Evolutionary conservation across 495 filamentous ascomycete species (phyloP), one percentile per base, ranked within the genome.

Genomic region (Tuber magnatum): DNA sequence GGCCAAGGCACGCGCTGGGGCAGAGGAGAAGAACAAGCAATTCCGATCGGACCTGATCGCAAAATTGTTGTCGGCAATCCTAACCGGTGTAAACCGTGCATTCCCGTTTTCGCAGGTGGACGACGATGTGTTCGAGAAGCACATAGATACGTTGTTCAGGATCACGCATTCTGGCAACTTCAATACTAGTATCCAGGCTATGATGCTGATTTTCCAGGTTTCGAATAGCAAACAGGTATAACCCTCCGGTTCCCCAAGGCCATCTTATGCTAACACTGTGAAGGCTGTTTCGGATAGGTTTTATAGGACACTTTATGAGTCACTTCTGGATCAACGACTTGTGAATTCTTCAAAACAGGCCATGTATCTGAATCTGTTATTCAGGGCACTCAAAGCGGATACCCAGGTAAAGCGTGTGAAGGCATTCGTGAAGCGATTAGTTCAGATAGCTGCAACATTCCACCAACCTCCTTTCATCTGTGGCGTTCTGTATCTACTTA

Each of bases 81-180:
- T 99, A 78, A 95, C 94, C 9, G 95, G 95, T 79, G 92, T 98
- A 74, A 98, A 98, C 82, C 92, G 95, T 75, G 94, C 96, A 24
- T 93, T 97, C 80, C 95, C 95, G 4, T 99, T 96, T 84, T 91
- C 94, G 5, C 90, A 91, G 78, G 88, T 91, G 3, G 92, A 96
- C 77, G 89, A 92, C 76, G 74, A 75, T 71, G 72, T 80, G 28
- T 80, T 82, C 42, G 74, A 81, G 42, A 91, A 91, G 74, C 94
- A 98, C 77, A 88, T 98, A 75, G 92, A 97, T 82, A 97, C 94
- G 5, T 86, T 99, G 43, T 99, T 97, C 87, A 88, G 89, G 78
- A 94, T 99, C 77, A 96, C 95, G 0, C 94, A 99, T 83, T 97
- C 95, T 0, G 93, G 95, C 20, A 99, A 98, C 82, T 98, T 99